Percentiles rank a stretch among this genome's conserved stretches.
phyloP scores from a whole-genome alignment of 2,329 filamentous ascomycete species.

The Tricladium varicosporioides region DNA sequence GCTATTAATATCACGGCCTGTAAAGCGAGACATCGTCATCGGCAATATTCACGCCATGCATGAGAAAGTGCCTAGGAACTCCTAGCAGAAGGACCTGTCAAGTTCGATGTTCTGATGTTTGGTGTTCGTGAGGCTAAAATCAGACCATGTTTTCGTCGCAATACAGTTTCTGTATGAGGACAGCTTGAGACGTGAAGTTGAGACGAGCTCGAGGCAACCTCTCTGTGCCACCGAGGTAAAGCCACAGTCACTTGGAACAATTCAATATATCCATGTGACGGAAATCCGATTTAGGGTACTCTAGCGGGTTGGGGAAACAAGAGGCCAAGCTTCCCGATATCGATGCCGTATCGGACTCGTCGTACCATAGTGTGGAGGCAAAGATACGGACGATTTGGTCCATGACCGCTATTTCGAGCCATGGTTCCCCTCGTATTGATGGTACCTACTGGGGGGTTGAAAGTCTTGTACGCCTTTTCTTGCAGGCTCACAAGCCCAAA shows the following conservation, averaged over 20 bases:
- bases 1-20: constrained; percentile 10
- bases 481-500: neutral
- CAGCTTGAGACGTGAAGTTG: constrained; percentile 20
- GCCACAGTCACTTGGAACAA: constrained; percentile 1
- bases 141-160: constrained; percentile 1
- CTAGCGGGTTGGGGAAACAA: neutral
- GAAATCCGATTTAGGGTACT: neutral
- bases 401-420: neutral
- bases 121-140: constrained; percentile 2
- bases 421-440: neutral
- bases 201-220: constrained; percentile 9
- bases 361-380: neutral
- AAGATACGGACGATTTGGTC: neutral
- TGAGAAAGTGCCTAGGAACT: neutral
- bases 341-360: neutral
- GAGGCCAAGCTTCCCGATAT: neutral
- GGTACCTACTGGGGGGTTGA: too few species aligned
- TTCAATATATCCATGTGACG: neutral
- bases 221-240: constrained; percentile 12
- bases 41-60: neutral
- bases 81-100: too few species aligned
- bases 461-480: too few species aligned
- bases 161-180: constrained; percentile 13
- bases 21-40: constrained; percentile 1
- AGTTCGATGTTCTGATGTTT: neutral